Base-by-base conservation (phyloP, 1,284 basidiomycete species). In the Papiliotrema nemorosa region DNA sequence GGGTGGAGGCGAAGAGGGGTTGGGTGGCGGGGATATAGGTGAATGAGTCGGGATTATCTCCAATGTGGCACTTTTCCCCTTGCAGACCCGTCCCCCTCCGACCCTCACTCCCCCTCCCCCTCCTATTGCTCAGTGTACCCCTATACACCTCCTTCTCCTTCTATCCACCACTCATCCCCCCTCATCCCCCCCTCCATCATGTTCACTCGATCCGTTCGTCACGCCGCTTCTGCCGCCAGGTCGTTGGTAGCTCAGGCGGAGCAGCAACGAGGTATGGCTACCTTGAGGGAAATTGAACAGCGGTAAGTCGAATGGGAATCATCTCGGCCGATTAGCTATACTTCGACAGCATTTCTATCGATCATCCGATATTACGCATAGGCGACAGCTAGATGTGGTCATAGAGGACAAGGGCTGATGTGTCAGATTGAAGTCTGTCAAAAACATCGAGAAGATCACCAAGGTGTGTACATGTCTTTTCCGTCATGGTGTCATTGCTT, bases 401-500 rank as follows among this genome's bases (percentile, higher is more conserved):
- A 38, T 34, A 31, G 38, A 12, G 42, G 25, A 26, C 22, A 34
- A 34, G 20, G 25, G 46, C 21, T 42, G 35, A 42, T 5, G 29
- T n/a, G 36, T 18, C 57, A 75, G 74, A 53, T 63, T 76, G 58
- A 97, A 97, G 84, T 96, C 91, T 52, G 94, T 97, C 73, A 83
- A 83, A 76, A 97, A 96, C 80, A 96, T 96, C 73, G 90, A 94
- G 82, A 96, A 97, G 88, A 97, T 96, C 80, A 97, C 92, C 60
- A 93, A 94, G 82, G 90, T 92, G 67, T 55, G 84, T 76, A 31
- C 29, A 31, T 7, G 29, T 14, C 29, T 7, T 31, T 7, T 31
- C 29, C 29, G 14, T 14, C n/a, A n/a, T n/a, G n/a, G 14, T 31
- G 14, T 14, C 29, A 7, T 31, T 31, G 7, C 9, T 14, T 31